Evolutionary conservation across 2,329 filamentous ascomycete genomes (phyloP).

Genomic region (Talaromyces pinophilus): DNA sequence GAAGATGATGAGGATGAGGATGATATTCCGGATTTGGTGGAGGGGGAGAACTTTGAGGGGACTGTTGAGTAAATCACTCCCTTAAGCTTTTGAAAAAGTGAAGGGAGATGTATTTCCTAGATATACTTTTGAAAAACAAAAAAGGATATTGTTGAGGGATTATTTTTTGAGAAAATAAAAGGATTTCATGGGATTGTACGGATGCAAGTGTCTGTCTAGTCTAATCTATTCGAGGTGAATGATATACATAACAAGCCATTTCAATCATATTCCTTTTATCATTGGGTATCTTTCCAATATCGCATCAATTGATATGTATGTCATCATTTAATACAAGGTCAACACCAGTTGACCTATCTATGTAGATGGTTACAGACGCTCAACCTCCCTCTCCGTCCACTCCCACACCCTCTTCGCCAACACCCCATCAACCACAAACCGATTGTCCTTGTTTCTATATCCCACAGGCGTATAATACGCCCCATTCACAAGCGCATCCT

Average conservation of each 20-base stretch:
- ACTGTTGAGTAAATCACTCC: slow-evolving; percentile 76
- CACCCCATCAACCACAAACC: slow-evolving; percentile 35
- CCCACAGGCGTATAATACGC: slow-evolving; percentile 48
- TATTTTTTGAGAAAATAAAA: slow-evolving; percentile 1
- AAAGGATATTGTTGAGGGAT: not conserved
- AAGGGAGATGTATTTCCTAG: not conserved
- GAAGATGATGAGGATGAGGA: slow-evolving; percentile 67
- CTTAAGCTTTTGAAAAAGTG: not conserved
- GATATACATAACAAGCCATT: slow-evolving; percentile 14
- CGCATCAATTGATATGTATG: too few relatives aligned
- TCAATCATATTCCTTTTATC: not conserved
- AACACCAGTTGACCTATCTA: too few relatives aligned
- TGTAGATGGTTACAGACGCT: not conserved
- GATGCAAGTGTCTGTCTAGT: not conserved
- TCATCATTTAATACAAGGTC: too few relatives aligned
- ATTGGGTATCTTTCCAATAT: not conserved
- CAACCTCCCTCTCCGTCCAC: slow-evolving; percentile 41
- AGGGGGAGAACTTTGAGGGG: slow-evolving; percentile 96
- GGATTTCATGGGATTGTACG: not conserved
- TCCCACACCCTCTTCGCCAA: slow-evolving; percentile 45
- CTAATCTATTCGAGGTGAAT: slow-evolving; percentile 9
- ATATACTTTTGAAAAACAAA: not conserved
- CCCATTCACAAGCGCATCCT: slow-evolving; percentile 38
- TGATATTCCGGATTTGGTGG: slow-evolving; percentile 95
- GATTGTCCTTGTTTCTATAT: slow-evolving; percentile 32